A percentile compares a stretch with the other conserved stretches of the same genome.
Evolutionary conservation across 768 basidiomycete species (phyloP).

Genomic region (Dictyophora rubrovolvata): DNA sequence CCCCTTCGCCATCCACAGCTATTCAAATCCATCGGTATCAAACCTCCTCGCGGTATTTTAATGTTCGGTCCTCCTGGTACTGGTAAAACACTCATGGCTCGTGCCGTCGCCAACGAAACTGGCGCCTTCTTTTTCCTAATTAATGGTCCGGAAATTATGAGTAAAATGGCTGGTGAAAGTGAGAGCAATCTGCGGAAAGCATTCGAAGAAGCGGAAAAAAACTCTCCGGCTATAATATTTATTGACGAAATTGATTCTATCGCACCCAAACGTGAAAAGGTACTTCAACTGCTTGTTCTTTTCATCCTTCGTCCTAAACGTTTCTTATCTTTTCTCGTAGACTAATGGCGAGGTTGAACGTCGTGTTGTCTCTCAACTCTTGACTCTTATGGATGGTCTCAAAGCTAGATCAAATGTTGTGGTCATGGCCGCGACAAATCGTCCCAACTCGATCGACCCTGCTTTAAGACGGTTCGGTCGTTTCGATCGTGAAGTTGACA

Average conservation of each 20-base stretch:
- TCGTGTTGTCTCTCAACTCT: slow-evolving; percentile 94
- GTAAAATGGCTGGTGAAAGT: slow-evolving; percentile 99
- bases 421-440: slow-evolving; percentile 98
- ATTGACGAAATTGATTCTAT: slow-evolving; percentile 99
- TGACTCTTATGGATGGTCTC: slow-evolving; percentile 98
- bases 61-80: slow-evolving; percentile 99
- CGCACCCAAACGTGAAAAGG: slow-evolving; percentile 99
- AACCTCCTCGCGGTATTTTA: slow-evolving; percentile 96
- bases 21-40: slow-evolving; percentile 99
- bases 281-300: slow-evolving; percentile 20
- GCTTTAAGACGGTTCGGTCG: slow-evolving; percentile 98
- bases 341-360: slow-evolving; percentile 99
- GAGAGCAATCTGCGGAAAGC: slow-evolving; percentile 97
- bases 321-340: slow-evolving; percentile 28
- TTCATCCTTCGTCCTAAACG: neutral
- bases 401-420: slow-evolving; percentile 99
- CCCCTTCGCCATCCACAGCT: slow-evolving; percentile 97
- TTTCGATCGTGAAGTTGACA: slow-evolving; percentile 99
- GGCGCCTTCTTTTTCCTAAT: slow-evolving; percentile 99
- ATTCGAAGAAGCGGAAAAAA: slow-evolving; percentile 99
- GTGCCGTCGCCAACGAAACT: slow-evolving; percentile 98
- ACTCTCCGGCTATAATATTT: slow-evolving; percentile 98
- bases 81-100: slow-evolving; percentile 99
- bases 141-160: slow-evolving; percentile 99
- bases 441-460: slow-evolving; percentile 98